A percentile compares a stretch with the other conserved stretches of the same genome.
Conservation (phyloP, 306 rosid species). For the Cicer cuneatum region DNA sequence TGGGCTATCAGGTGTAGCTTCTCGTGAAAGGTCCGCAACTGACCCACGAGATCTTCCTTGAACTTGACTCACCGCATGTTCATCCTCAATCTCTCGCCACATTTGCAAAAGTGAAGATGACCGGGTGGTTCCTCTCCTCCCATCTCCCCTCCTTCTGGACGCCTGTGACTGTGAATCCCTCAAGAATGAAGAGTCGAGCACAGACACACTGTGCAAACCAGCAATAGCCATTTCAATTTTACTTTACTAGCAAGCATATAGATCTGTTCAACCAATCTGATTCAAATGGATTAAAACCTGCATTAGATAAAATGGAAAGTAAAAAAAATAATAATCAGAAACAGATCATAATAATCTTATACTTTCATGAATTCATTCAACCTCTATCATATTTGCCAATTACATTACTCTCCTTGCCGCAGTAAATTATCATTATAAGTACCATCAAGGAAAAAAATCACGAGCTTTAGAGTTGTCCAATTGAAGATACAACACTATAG, state of each 20-base stretch:
- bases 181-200: constrained; percentile 76
- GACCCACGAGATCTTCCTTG: constrained; percentile 61
- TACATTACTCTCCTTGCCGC: constrained; percentile 28
- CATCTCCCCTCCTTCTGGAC: constrained; percentile 63
- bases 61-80: constrained; percentile 66
- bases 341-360: constrained; percentile 37
- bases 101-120: constrained; percentile 74
- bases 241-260: constrained; percentile 37
- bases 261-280: constrained; percentile 57
- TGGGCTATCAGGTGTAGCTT: constrained; percentile 47
- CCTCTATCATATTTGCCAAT: constrained; percentile 32
- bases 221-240: constrained; percentile 85
- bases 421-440: constrained; percentile 26
- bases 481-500: constrained; percentile 27
- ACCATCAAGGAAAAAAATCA: constrained; percentile 42
- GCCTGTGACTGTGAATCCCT: constrained; percentile 78
- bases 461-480: constrained; percentile 36
- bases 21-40: constrained; percentile 50
- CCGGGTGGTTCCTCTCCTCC: constrained; percentile 64
- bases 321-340: constrained; percentile 53
- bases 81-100: constrained; percentile 95
- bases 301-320: constrained; percentile 46
- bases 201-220: constrained; percentile 80
- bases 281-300: constrained; percentile 55
- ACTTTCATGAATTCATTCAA: constrained; percentile 41